Percentiles rank a stretch among this genome's conserved stretches.
Evolutionary conservation across 192 early-diverging fungal genomes (phyloP).

Genomic region (Chytriomyces sp.): DNA sequence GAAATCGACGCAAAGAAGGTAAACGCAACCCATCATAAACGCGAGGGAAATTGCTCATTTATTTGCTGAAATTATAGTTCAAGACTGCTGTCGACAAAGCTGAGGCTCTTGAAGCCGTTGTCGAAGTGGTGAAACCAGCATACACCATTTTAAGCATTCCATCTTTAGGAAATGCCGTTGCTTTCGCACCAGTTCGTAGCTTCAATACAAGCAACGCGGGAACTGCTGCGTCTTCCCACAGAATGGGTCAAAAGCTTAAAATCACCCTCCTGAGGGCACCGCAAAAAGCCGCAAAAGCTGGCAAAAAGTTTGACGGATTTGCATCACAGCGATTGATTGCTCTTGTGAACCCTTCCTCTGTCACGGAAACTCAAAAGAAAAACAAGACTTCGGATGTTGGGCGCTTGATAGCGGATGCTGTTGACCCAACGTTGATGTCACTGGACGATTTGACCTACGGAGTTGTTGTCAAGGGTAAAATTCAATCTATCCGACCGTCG

Average conservation of each 20-base stretch:
- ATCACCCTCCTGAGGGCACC: constrained; percentile 20
- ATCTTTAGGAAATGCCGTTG: constrained; percentile 28
- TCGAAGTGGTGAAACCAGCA: constrained; percentile 81
- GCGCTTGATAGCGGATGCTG: constrained; percentile 29
- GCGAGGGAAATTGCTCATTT: background rate
- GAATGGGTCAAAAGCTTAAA: constrained; percentile 41
- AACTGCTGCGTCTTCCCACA: constrained; percentile 19
- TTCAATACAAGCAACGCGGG: constrained; percentile 29
- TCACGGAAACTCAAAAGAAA: background rate
- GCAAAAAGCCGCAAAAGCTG: background rate
- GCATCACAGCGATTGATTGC: constrained; percentile 23
- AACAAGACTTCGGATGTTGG: constrained; percentile 11
- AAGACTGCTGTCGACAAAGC: constrained; percentile 26
- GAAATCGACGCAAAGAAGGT: constrained; percentile 27
- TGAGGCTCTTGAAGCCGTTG: constrained; percentile 56
- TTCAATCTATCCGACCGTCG: constrained; percentile 42
- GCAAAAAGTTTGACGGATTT: constrained; percentile 27
- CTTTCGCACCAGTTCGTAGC: constrained; percentile 31
- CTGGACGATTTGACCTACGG: constrained; percentile 45
- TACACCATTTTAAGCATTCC: constrained; percentile 76
- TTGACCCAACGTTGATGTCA: constrained; percentile 31
- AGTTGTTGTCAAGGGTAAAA: constrained; percentile 34
- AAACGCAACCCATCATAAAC: background rate
- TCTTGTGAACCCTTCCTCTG: constrained; percentile 12
- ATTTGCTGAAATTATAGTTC: background rate